A percentile compares a stretch with the other conserved stretches of the same genome.
phyloP scores from a whole-genome alignment of 2,329 filamentous ascomycete genomes.

The Penicillium janthinellum region DNA sequence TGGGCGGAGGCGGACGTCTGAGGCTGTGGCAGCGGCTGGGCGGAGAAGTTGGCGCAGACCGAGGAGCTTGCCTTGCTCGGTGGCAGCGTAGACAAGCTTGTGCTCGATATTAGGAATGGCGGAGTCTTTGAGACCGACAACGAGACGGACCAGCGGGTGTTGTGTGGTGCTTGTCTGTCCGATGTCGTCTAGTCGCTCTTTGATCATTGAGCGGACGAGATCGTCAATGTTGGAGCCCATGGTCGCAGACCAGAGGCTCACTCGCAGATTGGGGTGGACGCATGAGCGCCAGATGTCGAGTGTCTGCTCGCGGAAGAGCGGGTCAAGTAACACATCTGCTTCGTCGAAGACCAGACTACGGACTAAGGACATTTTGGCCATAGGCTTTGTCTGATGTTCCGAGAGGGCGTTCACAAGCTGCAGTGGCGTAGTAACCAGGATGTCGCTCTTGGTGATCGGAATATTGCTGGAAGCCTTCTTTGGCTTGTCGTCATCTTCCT shows the following conservation, averaged over 20 bases:
- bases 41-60: constrained; percentile 87
- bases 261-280: constrained; percentile 66
- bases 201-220: constrained; percentile 69
- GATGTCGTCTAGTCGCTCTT: constrained; percentile 48
- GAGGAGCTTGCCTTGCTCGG: constrained; percentile 89
- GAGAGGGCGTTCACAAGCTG: constrained; percentile 74
- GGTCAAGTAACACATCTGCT: constrained; percentile 90
- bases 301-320: constrained; percentile 87
- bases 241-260: constrained; percentile 92
- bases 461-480: constrained; percentile 37
- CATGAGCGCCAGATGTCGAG: constrained; percentile 81
- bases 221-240: constrained; percentile 93
- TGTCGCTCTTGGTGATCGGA: constrained; percentile 70
- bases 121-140: constrained; percentile 95
- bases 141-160: constrained; percentile 70
- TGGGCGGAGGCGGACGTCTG: constrained; percentile 64
- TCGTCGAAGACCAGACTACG: constrained; percentile 82
- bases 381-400: constrained; percentile 46
- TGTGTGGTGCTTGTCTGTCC: constrained; percentile 22
- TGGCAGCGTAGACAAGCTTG: constrained; percentile 85
- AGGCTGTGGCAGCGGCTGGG: constrained; percentile 60
- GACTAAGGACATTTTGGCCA: constrained; percentile 64
- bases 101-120: constrained; percentile 91
- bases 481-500: constrained; percentile 28
- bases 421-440: constrained; percentile 78